Conservation (phyloP, 176 grass and related monocot species). For the Paspalum vaginatum region DNA sequence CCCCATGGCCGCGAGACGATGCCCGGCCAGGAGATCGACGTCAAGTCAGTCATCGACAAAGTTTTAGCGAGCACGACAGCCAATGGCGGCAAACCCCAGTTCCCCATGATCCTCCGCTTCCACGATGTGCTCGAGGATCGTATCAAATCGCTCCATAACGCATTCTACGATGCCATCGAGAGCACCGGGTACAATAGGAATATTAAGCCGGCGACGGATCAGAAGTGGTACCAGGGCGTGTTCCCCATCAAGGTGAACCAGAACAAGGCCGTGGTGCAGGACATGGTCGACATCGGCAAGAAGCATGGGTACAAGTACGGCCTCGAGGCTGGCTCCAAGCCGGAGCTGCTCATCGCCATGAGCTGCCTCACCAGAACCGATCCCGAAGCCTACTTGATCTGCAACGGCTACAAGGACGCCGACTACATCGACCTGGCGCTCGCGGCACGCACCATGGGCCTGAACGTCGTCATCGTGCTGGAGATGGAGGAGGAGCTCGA, state of each 20-base stretch:
- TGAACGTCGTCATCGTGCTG: slow-evolving; percentile 20
- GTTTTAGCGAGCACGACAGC: background rate
- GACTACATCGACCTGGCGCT: slow-evolving; percentile 21
- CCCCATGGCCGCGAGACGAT: background rate
- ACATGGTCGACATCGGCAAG: background rate
- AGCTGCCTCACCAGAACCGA: background rate
- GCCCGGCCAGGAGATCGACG: slow-evolving; percentile 12
- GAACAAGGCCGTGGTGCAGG: slow-evolving; percentile 5
- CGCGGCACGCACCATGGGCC: slow-evolving; percentile 13
- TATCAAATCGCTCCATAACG: background rate
- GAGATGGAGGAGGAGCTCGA: slow-evolving; percentile 25
- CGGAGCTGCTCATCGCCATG: background rate
- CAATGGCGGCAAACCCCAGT: background rate
- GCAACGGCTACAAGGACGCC: slow-evolving; percentile 14
- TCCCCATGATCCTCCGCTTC: slow-evolving; percentile 22
- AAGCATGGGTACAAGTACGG: background rate
- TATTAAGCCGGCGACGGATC: no score
- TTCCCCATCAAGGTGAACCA: slow-evolving; percentile 21
- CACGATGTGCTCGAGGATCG: slow-evolving; percentile 1
- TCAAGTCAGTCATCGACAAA: background rate
- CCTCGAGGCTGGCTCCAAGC: slow-evolving; percentile 20
- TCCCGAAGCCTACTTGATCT: background rate
- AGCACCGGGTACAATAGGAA: background rate
- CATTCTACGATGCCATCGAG: background rate
- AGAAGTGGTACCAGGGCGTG: slow-evolving; percentile 21